Base-by-base conservation (phyloP, 306 rosid genomes). In the Vachellia collinsii region DNA sequence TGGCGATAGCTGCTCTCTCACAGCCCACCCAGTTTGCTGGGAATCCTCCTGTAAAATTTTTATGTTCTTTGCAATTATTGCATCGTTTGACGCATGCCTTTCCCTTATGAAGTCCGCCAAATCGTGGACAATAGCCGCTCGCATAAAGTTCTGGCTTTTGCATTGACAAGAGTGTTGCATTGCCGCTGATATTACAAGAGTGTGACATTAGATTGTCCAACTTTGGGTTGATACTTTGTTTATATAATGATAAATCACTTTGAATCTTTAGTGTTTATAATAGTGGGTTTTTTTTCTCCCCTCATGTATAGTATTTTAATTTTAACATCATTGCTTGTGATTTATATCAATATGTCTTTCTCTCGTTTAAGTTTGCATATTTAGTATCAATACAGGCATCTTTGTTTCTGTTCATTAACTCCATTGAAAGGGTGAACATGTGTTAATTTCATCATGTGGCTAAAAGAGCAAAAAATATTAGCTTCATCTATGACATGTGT, bases 21-120 rank as follows among this genome's bases (percentile, higher is more conserved):
- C 80, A 77, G 74, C 25, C 65, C 29, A 34, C 23, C 38, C 75
- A 67, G 4, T 51, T 38, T 77, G 43, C 54, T 8, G 81, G 74
- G 50, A 51, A 38, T 29, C 34, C 34, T 29, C 34, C 34, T 1
- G 34, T 29, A 29, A 29, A 29, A 29, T 29, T 1, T 29, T 29
- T 56, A 56, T 51, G 11, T 46, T 63, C 11, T 29, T 46, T 76
- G 29, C 46, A 4, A 44, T 46, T 47, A 3, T 43, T 11, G 5
- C 25, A 4, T 25, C 6, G 29, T 9, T 58, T 9, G 14, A 56
- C 29, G 29, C 62, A 20, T 9, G 34, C 16, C 20, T 29, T 34
- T 6, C n/a, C 16, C 38, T 63, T 10, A 12, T 29, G 42, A 16
- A 34, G 41, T 16, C 11, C 10, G 12, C 11, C 12, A 6, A 36